Percentiles rank a stretch among this genome's conserved stretches.
Evolutionary conservation across 2,329 filamentous ascomycete genomes (phyloP).

Genomic region (Penicillium sp.): DNA sequence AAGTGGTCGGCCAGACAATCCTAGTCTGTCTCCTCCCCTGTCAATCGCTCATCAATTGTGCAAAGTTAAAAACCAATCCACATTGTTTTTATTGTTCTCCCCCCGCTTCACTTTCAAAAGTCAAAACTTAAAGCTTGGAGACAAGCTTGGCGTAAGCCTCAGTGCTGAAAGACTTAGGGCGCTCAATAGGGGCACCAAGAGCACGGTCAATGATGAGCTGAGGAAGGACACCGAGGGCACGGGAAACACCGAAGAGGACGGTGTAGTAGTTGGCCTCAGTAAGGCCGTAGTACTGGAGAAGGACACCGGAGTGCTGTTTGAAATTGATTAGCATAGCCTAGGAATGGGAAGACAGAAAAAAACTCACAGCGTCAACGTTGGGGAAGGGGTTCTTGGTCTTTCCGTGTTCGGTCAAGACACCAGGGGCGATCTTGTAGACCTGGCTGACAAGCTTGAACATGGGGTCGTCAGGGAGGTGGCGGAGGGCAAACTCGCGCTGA

Average conservation of each 20-base stretch:
- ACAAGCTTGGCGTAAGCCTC: slow-evolving; percentile 93
- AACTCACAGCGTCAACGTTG: slow-evolving; percentile 79
- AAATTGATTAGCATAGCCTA: slow-evolving; percentile 15
- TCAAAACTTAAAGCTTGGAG: slow-evolving; percentile 72
- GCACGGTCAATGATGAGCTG: slow-evolving; percentile 99
- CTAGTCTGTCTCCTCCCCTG: slow-evolving; percentile 11
- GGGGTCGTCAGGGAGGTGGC: slow-evolving; percentile 91
- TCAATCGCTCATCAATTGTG: background rate
- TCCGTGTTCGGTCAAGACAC: slow-evolving; percentile 97
- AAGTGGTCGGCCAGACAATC: slow-evolving; percentile 19
- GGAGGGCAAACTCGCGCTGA: slow-evolving; percentile 93
- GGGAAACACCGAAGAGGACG: slow-evolving; percentile 97
- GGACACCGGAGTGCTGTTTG: slow-evolving; percentile 81
- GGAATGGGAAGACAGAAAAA: background rate
- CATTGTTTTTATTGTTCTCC: background rate
- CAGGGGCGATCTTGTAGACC: slow-evolving; percentile 99
- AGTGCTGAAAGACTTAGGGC: slow-evolving; percentile 98
- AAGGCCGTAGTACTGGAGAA: slow-evolving; percentile 98
- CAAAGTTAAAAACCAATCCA: background rate
- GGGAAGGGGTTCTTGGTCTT: slow-evolving; percentile 99
- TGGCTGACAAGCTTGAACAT: slow-evolving; percentile 99
- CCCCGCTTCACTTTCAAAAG: background rate
- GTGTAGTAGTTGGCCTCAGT: slow-evolving; percentile 99
- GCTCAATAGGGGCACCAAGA: slow-evolving; percentile 93
- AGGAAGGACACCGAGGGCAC: slow-evolving; percentile 95